Percentiles rank a stretch among this genome's conserved stretches.
Evolutionary conservation across 495 filamentous ascomycete species (phyloP).

Genomic region (Astrothelium macrocarpum): DNA sequence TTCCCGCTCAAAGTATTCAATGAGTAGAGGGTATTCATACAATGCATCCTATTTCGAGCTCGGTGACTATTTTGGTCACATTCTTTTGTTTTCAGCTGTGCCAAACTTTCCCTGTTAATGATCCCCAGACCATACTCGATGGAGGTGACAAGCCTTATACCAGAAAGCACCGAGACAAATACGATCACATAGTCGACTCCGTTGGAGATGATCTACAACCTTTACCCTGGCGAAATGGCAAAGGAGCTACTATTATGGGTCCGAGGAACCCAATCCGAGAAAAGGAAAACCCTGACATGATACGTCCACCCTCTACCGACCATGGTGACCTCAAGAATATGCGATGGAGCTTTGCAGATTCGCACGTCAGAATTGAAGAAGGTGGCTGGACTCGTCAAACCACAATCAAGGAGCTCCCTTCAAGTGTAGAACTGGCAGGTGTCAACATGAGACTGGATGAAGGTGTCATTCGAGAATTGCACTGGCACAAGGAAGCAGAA

Average conservation of each 20-base stretch:
- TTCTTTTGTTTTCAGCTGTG: not conserved
- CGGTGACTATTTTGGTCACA: not conserved
- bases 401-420: constrained; percentile 49
- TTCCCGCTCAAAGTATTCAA: not conserved
- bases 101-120: not conserved
- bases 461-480: constrained; percentile 61
- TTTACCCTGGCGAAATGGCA: constrained; percentile 52
- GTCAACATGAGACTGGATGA: constrained; percentile 60
- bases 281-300: constrained; percentile 52
- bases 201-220: constrained; percentile 49
- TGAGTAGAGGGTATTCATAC: not conserved
- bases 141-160: constrained; percentile 28
- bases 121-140: not conserved
- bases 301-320: constrained; percentile 57
- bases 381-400: constrained; percentile 62
- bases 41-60: not conserved
- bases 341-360: constrained; percentile 26
- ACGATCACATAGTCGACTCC: constrained; percentile 46
- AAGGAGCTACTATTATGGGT: constrained; percentile 52
- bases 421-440: constrained; percentile 51
- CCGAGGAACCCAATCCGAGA: constrained; percentile 56
- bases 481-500: constrained; percentile 61
- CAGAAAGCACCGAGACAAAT: constrained; percentile 37
- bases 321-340: constrained; percentile 53
- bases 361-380: constrained; percentile 47